Evolutionary conservation across 495 filamentous ascomycete genomes (phyloP), one percentile per base, ranked within the genome.

Genomic region (Xylaria flabelliformis): DNA sequence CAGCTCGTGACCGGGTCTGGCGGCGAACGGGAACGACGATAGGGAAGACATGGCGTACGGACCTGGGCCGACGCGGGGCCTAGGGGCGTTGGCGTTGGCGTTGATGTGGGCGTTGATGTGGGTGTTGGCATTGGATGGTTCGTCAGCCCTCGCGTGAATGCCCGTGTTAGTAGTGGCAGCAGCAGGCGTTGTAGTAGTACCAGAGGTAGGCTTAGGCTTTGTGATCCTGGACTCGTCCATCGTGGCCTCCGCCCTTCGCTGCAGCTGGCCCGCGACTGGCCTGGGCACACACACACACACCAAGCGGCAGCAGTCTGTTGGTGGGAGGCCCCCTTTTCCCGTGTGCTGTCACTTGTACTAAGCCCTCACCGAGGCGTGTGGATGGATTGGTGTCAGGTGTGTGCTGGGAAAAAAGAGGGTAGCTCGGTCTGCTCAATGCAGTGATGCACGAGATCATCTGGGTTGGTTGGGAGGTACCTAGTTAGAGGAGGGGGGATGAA

Each of bases 1-100:
- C 61, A 83, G 83, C 85, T 88, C 86, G 82, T 86, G 86, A 83
- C 85, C 83, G 26, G 67, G 46, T 51, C 56, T 62, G 58, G 41
- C 56, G 44, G 56, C 68, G 58, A 62, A 36, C 19, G 58, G 29
- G 39, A 34, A 29, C 48, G 48, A 34, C 46, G 70, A 26, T 26
- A 61, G 21, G 36, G 62, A 42, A 34, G 68, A 42, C 69, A 66
- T 72, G 70, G 70, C 13, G 36, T 50, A 50, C 19, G 42, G 13
- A n/a, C 32, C 63, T 59, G 32, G 34, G 24, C 62, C 39, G n/a
- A 59, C 61, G 70, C 70, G 70, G 70, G 51, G 70, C 17, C 39
- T 67, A 12, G 70, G 50, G 32, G 48, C 39, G 26, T 46, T 5
- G 15, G 19, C 29, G 34, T 29, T 29, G 26, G 34, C 34, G 34